Base-by-base conservation (phyloP, 2,329 filamentous ascomycete genomes). In the Alternaria sp. region DNA sequence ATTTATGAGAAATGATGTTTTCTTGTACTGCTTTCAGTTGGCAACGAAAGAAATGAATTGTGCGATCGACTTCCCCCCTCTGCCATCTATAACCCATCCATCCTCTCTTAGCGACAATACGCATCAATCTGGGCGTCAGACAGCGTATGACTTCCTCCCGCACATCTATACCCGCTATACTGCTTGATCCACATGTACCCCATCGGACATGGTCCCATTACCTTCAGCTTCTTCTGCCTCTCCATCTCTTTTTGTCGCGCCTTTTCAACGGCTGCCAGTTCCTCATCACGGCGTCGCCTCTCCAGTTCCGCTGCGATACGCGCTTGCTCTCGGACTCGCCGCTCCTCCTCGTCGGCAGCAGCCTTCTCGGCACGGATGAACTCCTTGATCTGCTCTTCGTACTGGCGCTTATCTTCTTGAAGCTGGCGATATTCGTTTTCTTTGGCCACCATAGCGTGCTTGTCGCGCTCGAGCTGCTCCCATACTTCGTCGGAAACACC, bases 131-230 rank as follows among this genome's bases (percentile, higher is more conserved):
- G n/a, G 17, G 6, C 49, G 47, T 59, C 55, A 44, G 54, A 17
- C 13, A 57, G 26, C 26, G 12, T 13, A 26, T 57, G 54, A 13
- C 19, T 49, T 2, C 90, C 90, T 0, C 85, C 90, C 0, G 83
- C 83, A 78, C 90, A 92, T 6, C 88, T 76, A 75, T 88, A 93
- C 0, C 90, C 90, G 1, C 70, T 72, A 2, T 3, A 44, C 69
- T 89, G 84, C 68, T 86, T 87, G 25, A 90, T 87, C 90, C 90
- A 93, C 0, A 61, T 57, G 70, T 51, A 93, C 0, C 90, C 90
- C 17, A 58, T 40, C 0, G 82, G 81, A 74, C 90, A 93, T 0
- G 76, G 53, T 0, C 90, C 90, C 80, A 87, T 81, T 1, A 67
- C 28, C 66, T 72, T 77, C 66, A 93, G 72, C 68, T 85, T 88